Evolutionary conservation across 1,139 yeast species (phyloP).

Genomic region (Hanseniaspora sp.): DNA sequence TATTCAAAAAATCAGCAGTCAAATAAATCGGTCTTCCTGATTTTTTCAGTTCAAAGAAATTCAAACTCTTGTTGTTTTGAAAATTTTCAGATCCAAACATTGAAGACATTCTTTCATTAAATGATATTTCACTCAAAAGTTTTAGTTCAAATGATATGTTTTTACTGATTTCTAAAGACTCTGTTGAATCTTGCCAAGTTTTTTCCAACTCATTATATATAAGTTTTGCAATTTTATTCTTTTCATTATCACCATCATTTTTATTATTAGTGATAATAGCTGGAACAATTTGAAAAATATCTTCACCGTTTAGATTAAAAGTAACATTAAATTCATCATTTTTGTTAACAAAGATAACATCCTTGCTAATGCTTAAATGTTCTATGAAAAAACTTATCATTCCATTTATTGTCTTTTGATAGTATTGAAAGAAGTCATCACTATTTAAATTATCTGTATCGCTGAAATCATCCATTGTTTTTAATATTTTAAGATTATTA

Average conservation of each 20-base stretch:
- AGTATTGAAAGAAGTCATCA: constrained; percentile 6
- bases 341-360: background rate
- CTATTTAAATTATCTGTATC: background rate
- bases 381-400: background rate
- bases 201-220: background rate
- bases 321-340: constrained; percentile 6
- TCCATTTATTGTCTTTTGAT: background rate
- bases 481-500: constrained; percentile 25
- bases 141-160: background rate
- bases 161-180: too few species aligned
- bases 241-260: background rate
- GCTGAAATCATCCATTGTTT: constrained; percentile 25
- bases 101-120: constrained; percentile 12
- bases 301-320: background rate
- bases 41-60: constrained; percentile 7
- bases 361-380: background rate
- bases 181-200: background rate
- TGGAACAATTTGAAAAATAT: background rate
- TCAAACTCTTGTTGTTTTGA: constrained; percentile 12
- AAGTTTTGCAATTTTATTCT: background rate
- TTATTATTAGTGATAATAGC: background rate
- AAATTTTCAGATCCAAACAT: constrained; percentile 6
- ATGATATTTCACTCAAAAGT: background rate
- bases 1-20: background rate
- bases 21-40: background rate